Conservation (phyloP, 129 eudicot genomes). For the Oenanthe sinensis region DNA sequence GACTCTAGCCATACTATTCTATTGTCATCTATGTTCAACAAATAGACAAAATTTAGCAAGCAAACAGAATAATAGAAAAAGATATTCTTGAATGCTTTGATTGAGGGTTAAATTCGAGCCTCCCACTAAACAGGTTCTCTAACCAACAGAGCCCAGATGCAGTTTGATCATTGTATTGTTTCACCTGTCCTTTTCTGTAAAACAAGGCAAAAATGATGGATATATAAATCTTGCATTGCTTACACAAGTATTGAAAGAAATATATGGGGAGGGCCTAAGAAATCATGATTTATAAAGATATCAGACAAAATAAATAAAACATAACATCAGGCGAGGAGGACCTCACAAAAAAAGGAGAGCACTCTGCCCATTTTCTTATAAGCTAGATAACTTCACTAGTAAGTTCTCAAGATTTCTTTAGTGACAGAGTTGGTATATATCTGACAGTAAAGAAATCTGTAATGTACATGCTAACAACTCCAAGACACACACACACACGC, state of each 20-base stretch:
- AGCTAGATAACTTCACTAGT: neutral
- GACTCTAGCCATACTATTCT: neutral
- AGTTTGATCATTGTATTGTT: neutral
- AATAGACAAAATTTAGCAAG: neutral
- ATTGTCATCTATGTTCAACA: neutral
- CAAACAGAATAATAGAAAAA: neutral
- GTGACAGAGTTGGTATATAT: neutral
- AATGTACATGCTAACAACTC: neutral
- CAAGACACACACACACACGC: neutral
- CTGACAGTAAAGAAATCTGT: neutral
- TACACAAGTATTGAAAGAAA: neutral
- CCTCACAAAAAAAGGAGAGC: neutral
- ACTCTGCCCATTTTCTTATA: neutral
- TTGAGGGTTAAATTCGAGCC: conserved; percentile 94
- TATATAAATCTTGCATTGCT: neutral
- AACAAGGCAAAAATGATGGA: neutral
- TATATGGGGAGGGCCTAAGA: neutral
- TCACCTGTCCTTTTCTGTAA: neutral
- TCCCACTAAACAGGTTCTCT: conserved; percentile 70
- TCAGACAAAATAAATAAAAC: neutral
- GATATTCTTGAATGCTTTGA: conserved; percentile 3
- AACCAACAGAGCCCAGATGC: conserved; percentile 49
- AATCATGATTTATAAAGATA: neutral
- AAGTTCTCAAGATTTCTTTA: neutral
- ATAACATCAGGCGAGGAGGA: neutral